Base-by-base conservation (phyloP, 2,329 filamentous ascomycete genomes). In the Colletotrichum tanaceti region DNA sequence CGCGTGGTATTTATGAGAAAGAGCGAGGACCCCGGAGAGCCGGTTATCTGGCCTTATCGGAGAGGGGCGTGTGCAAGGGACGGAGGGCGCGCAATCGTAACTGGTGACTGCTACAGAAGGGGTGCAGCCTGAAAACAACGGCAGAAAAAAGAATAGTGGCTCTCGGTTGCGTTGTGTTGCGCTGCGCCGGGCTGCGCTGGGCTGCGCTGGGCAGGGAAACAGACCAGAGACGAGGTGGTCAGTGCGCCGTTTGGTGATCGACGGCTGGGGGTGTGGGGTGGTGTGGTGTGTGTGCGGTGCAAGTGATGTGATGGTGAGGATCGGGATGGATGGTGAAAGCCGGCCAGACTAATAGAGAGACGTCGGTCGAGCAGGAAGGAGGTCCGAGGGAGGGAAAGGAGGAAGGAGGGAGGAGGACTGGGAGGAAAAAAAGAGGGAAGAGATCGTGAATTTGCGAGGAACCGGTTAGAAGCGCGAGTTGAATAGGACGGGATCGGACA, bases 1-100 rank as follows among this genome's bases (percentile, higher is more conserved):
- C 79, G 79, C 79, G 77, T 80, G 78, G 77, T 81, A 82, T 81
- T 82, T 82, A 82, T 82, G 79, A 81, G 79, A 76, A 71, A 64
- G 79, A 79, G 74, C 75, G 53, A 53, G 66, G 77, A 73, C 71
- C 75, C 75, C 74, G 75, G 72, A 73, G 74, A 75, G 73, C 74
- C 72, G 75, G 75, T 73, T 74, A 78, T 75, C 77, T 81, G 77
- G 74, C 63, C 73, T 73, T 81, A 81, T 73, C 79, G 79, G 79
- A 78, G 79, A 22, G 32, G 72, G 32, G 9, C 32, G 32, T 35
- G 32, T 35, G 32, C 32, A 35, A 73, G 39, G 47, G 79, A 35
- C 38, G 72, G 72, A 73, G 44, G 41, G 50, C 44, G 50, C 38
- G 55, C 66, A 52, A 57, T 60, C 57, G 62, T 67, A 55, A 49